These are phyloP conservation scores for Phytophthora meadii DNA, from an alignment of 352 stramenopile genomes.

Conservation along the genomic window DNA sequence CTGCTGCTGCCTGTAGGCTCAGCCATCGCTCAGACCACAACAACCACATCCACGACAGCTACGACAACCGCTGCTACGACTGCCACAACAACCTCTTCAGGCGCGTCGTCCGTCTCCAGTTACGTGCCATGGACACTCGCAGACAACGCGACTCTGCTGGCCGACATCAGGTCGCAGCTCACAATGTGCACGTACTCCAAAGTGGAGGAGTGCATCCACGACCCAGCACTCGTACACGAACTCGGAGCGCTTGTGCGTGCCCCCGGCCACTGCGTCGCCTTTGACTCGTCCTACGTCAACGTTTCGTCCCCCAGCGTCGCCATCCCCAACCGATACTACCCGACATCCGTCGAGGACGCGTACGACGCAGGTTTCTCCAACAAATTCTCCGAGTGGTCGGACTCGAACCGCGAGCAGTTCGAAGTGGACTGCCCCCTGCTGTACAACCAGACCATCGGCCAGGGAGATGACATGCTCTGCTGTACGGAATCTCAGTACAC, in stretches of 20 bases:
- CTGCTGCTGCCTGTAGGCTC: slow-evolving; percentile 26
- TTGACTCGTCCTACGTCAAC: slow-evolving; percentile 60
- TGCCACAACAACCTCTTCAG: slow-evolving; percentile 11
- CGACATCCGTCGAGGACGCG: slow-evolving; percentile 55
- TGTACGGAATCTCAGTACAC: slow-evolving; percentile 68
- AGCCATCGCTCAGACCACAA: slow-evolving; percentile 11
- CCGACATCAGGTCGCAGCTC: slow-evolving; percentile 39
- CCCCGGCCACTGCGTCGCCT: slow-evolving; percentile 53
- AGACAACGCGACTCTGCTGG: slow-evolving; percentile 46
- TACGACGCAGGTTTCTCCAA: slow-evolving; percentile 57
- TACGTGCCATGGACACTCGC: slow-evolving; percentile 48
- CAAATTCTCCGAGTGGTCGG: slow-evolving; percentile 70
- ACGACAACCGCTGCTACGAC: slow-evolving; percentile 13
- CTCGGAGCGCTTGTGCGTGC: slow-evolving; percentile 50
- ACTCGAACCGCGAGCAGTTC: slow-evolving; percentile 61
- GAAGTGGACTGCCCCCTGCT: slow-evolving; percentile 67
- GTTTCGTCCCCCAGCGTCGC: slow-evolving; percentile 36
- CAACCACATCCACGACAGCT: slow-evolving; percentile 8
- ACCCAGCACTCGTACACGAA: slow-evolving; percentile 39
- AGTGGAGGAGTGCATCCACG: slow-evolving; percentile 57
- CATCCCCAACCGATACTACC: slow-evolving; percentile 63
- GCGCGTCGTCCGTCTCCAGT: slow-evolving; percentile 29
- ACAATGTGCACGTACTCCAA: slow-evolving; percentile 74
- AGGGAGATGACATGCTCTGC: slow-evolving; percentile 60
- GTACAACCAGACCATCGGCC: slow-evolving; percentile 60